Evolutionary conservation across 345 rosid species (phyloP).

Genomic region (Melastoma malabathricum): DNA sequence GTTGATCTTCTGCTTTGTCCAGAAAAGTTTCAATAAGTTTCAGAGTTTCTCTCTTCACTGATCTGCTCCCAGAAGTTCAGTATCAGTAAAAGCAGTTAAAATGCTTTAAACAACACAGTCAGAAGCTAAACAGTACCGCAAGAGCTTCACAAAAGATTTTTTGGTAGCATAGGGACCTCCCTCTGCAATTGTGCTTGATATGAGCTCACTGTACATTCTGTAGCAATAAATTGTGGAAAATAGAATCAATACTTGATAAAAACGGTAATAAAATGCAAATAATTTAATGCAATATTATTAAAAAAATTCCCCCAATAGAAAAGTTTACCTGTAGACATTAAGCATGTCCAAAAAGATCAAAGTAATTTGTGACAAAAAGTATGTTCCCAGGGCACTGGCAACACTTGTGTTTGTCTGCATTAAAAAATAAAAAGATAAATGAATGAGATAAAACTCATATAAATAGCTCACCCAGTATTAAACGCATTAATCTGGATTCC

Average conservation of each 20-base stretch:
- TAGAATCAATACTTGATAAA: not conserved
- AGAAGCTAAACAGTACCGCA: slow-evolving; percentile 35
- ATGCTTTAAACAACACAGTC: slow-evolving; percentile 1
- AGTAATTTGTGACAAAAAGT: slow-evolving; percentile 77
- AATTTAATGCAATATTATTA: not conserved
- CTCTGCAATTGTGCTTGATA: slow-evolving; percentile 77
- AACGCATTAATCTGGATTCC: too few species aligned
- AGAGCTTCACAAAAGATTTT: slow-evolving; percentile 81
- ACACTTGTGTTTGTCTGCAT: slow-evolving; percentile 98
- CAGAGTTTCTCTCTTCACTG: slow-evolving; percentile 95
- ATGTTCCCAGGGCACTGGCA: slow-evolving; percentile 86
- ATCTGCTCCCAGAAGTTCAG: slow-evolving; percentile 32
- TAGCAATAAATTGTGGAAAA: slow-evolving; percentile 10
- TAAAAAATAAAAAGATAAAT: not conserved
- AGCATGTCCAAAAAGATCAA: slow-evolving; percentile 95
- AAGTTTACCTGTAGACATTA: slow-evolving; percentile 78
- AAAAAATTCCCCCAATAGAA: not conserved
- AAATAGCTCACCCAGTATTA: not conserved
- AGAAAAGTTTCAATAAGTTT: slow-evolving; percentile 95
- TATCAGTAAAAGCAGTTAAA: slow-evolving; percentile 1
- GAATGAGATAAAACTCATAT: not conserved
- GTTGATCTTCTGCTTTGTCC: slow-evolving; percentile 98
- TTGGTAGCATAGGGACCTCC: slow-evolving; percentile 90
- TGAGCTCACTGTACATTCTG: slow-evolving; percentile 99
- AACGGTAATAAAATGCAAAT: too few species aligned